These are phyloP conservation scores for Pyronema domesticum DNA, from an alignment of 495 filamentous ascomycete genomes.

Conservation along the genomic window DNA sequence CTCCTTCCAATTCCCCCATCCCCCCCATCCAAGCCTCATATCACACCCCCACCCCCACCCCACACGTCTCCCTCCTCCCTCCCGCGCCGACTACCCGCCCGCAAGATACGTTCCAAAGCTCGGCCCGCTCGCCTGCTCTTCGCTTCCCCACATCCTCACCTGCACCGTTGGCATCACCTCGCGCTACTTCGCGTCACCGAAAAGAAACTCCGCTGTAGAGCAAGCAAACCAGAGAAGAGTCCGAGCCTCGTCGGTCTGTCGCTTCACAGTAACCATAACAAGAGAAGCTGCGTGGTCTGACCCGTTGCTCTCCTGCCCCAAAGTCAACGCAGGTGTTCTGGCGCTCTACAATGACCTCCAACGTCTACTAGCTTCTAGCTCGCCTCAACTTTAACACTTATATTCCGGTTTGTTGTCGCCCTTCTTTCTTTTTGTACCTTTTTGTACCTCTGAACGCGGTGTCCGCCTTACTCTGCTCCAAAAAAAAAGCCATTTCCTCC, in stretches of 20 bases:
- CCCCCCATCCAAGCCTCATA: too few relatives aligned
- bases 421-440: conserved; percentile 4
- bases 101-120: too few relatives aligned
- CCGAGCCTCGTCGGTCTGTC: background rate
- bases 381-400: conserved; percentile 3
- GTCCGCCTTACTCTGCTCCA: background rate
- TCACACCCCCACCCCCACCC: too few relatives aligned
- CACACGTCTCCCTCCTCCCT: too few relatives aligned
- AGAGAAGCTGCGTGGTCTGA: background rate
- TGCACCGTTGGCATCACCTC: background rate
- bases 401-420: conserved; percentile 16
- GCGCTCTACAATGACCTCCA: conserved; percentile 22
- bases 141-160: background rate
- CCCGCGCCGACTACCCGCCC: too few relatives aligned
- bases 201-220: background rate
- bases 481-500: background rate
- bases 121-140: background rate
- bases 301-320: background rate
- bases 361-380: conserved; percentile 12
- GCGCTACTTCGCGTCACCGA: background rate
- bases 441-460: background rate
- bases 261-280: background rate
- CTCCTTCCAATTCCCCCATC: background rate
- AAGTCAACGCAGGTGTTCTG: conserved; percentile 1
- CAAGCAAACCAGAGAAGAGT: background rate